Evolutionary conservation across 352 stramenopile genomes (phyloP), one percentile per base, ranked within the genome.

Genomic region (Globisporangium orthogonon): DNA sequence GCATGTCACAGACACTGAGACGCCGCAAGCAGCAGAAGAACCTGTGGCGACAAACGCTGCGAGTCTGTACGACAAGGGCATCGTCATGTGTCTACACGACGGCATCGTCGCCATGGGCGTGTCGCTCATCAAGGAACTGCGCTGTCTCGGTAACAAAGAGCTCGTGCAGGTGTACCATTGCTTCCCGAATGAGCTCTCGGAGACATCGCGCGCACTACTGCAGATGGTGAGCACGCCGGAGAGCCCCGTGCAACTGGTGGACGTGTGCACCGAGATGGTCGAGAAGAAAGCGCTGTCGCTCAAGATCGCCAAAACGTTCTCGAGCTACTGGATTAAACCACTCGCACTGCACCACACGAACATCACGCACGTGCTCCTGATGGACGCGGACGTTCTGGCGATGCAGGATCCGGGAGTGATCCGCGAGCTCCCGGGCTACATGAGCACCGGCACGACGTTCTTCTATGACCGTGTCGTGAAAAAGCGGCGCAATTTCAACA

Each of bases 401-500:
- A 64, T 85, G 60, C 58, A 54, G 2, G 69, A 88, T 44, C 75
- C 78, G 3, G 67, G 71, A 0, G 56, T 74, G 23, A 47, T 88
- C 14, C 73, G 77, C 10, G 55, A 52, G 0, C 72, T 73, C 0
- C 54, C 63, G 0, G 77, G 73, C 10, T 88, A 88, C 44, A 35
- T 58, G 2, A 33, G 53, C 15, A 84, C 69, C 2, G 77, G 77
- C n/a, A 82, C 77, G n/a, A 78, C 63, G 17, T 88, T 88, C 58
- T 88, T 88, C 70, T 83, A 83, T 53, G 77, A 87, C 51, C 77
- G 77, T 15, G 73, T 87, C 78, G 69, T 87, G 33, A 67, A 67
- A 10, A 76, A 74, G 45, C 63, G 69, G 7, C 60, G 72, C 28
- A 84, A 74, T 50, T 81, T 90, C 58, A 85, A 87, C 58, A 69